Conservation (phyloP, 2,329 filamentous ascomycete genomes). For the Orbilia quercus region DNA sequence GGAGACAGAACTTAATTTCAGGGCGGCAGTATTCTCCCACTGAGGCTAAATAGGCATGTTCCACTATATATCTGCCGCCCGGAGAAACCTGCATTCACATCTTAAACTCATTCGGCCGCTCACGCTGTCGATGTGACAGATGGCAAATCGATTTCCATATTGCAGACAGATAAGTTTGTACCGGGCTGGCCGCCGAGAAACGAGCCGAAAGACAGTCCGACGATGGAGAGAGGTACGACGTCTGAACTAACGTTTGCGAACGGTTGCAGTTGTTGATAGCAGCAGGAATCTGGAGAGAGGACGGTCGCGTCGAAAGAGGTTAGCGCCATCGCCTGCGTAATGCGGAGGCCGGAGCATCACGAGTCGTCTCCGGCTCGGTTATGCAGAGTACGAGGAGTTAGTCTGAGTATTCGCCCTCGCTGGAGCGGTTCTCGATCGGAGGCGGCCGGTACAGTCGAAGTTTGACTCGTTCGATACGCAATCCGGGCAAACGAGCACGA, state of each 20-base stretch:
- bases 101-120: neutral
- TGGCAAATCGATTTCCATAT: no score
- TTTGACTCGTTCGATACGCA: neutral
- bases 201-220: slow-evolving; percentile 32
- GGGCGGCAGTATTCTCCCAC: neutral
- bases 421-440: neutral
- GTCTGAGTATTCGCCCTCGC: neutral
- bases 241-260: neutral
- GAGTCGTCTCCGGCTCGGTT: neutral
- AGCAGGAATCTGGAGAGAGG: neutral
- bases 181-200: slow-evolving; percentile 38
- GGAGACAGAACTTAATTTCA: neutral
- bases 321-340: neutral
- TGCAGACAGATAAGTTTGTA: no score
- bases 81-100: neutral
- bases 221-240: no score
- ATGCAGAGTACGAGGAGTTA: slow-evolving; percentile 1
- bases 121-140: neutral
- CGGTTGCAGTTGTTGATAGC: neutral
- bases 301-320: neutral
- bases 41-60: slow-evolving; percentile 11
- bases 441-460: slow-evolving; percentile 1
- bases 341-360: neutral
- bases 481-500: neutral
- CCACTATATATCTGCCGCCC: neutral